Base-by-base conservation (phyloP, 495 filamentous ascomycete species). In the Podospora sp. region DNA sequence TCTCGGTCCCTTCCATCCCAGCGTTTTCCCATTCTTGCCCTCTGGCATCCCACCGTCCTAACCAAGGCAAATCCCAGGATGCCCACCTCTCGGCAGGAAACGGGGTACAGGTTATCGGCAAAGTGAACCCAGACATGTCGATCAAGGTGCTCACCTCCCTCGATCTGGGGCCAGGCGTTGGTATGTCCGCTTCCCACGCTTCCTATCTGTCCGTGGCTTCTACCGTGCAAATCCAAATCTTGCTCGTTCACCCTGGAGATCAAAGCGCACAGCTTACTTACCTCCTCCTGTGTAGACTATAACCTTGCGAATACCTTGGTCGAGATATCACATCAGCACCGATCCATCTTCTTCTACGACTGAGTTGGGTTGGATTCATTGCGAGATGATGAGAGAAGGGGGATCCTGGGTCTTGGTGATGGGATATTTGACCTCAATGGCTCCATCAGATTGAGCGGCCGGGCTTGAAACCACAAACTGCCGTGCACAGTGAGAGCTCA, bases 51-150 rank as follows among this genome's bases (percentile, higher is more conserved):
- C 63, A 74, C 62, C n/a, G 55, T 33, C 61, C 60, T 69, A 22
- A 65, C 66, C 68, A 36, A 36, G 7, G 49, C 7, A n/a, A 14
- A 24, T 1, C 33, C 26, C 51, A 93, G 84, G 94, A 97, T 68
- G 85, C 86, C 35, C 92, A 96, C 76, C 80, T 98, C 49, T 83
- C 86, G 60, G 83, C 91, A 75, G 89, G 91, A 60, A 92, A 92
- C 76, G 86, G 91, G 53, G 89, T 91, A 20, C 96, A 99, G 79
- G 80, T 99, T 66, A 89, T 98, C 51, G 96, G 93, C 62, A 97
- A 95, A 78, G 94, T 99, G 63, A 89, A 93, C 69, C 81, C 82
- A 69, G 93, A 96, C 72, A 79, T 95, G 50, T 87, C 86, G 18
- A 77, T 99, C 55, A 90, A 89, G 71, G 89, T 92, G 49, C 80